Percentiles rank a stretch among this genome's conserved stretches.
Conservation (phyloP, 345 rosid species). For the Cochlearia excelsa region DNA sequence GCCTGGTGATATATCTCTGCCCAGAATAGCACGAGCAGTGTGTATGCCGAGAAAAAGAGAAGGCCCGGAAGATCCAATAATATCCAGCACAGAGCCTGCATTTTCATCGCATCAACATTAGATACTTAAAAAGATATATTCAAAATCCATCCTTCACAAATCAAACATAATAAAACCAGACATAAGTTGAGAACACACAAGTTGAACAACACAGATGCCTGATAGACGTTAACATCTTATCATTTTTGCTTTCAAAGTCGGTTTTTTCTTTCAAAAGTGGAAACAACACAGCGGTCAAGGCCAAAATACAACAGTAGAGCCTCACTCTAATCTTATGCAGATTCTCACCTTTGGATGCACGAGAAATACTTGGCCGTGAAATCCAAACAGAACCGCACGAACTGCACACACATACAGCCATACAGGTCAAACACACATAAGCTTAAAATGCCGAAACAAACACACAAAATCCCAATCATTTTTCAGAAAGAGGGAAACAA, state of each 20-base stretch:
- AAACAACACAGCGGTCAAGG: neutral
- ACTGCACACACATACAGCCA: slow-evolving; percentile 45
- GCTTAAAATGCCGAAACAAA: neutral
- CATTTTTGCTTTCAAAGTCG: neutral
- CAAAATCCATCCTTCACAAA: neutral
- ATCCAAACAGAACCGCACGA: slow-evolving; percentile 92
- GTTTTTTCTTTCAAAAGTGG: neutral
- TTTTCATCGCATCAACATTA: slow-evolving; percentile 22
- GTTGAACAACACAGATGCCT: too few species aligned
- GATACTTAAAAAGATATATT: slow-evolving; percentile 3
- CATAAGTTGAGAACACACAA: too few species aligned
- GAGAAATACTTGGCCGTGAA: slow-evolving; percentile 73
- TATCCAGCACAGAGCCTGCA: slow-evolving; percentile 64
- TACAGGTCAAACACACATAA: too few species aligned
- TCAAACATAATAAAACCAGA: neutral
- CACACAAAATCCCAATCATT: neutral
- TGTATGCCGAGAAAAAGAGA: slow-evolving; percentile 87
- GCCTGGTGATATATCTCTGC: slow-evolving; percentile 99
- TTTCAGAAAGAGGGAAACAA: neutral
- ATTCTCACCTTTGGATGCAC: slow-evolving; percentile 83
- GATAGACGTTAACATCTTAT: neutral
- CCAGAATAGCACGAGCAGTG: slow-evolving; percentile 93
- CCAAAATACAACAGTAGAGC: neutral
- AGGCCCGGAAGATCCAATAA: slow-evolving; percentile 86
- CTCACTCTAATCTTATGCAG: slow-evolving; percentile 13